Evolutionary conservation across 805 yeast species (phyloP).

Genomic region (Diddensiella caesifluorescens): DNA sequence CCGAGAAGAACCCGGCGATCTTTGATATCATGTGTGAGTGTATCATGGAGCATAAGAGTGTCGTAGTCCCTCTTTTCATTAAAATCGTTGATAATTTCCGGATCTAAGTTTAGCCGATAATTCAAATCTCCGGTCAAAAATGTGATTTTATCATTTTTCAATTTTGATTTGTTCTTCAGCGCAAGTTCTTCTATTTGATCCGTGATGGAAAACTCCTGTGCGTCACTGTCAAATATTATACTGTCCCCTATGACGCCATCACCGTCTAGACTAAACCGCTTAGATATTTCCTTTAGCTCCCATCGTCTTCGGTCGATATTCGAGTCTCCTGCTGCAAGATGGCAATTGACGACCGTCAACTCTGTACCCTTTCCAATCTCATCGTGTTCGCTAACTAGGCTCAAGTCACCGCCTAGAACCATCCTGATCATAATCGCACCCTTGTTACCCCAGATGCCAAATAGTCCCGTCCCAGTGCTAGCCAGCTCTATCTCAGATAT

Average conservation of each 20-base stretch:
- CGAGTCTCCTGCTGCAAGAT: slow-evolving; percentile 48
- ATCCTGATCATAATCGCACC: slow-evolving; percentile 50
- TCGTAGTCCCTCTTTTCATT: slow-evolving; percentile 31
- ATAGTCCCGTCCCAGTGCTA: slow-evolving; percentile 52
- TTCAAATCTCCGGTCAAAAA: slow-evolving; percentile 52
- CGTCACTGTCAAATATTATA: slow-evolving; percentile 30
- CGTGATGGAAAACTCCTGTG: slow-evolving; percentile 19
- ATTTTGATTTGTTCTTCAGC: not conserved
- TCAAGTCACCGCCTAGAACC: slow-evolving; percentile 36
- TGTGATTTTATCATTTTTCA: slow-evolving; percentile 4
- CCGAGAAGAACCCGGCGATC: slow-evolving; percentile 38
- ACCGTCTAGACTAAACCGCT: slow-evolving; percentile 27
- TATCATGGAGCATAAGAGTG: slow-evolving; percentile 40
- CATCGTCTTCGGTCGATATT: slow-evolving; percentile 38
- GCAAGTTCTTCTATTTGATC: not conserved
- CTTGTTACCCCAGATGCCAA: slow-evolving; percentile 56
- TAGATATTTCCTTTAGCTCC: slow-evolving; percentile 40
- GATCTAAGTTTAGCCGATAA: slow-evolving; percentile 39
- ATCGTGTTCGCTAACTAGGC: slow-evolving; percentile 19
- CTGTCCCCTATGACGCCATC: slow-evolving; percentile 26
- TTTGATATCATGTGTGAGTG: slow-evolving; percentile 35
- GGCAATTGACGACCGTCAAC: slow-evolving; percentile 44
- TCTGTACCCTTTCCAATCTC: slow-evolving; percentile 32
- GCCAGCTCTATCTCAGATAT: slow-evolving; percentile 37
- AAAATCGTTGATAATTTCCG: slow-evolving; percentile 29